Percentiles rank a stretch among this genome's conserved stretches.
Evolutionary conservation across 352 stramenopile species (phyloP).

Genomic region (Globisporangium nodosum): DNA sequence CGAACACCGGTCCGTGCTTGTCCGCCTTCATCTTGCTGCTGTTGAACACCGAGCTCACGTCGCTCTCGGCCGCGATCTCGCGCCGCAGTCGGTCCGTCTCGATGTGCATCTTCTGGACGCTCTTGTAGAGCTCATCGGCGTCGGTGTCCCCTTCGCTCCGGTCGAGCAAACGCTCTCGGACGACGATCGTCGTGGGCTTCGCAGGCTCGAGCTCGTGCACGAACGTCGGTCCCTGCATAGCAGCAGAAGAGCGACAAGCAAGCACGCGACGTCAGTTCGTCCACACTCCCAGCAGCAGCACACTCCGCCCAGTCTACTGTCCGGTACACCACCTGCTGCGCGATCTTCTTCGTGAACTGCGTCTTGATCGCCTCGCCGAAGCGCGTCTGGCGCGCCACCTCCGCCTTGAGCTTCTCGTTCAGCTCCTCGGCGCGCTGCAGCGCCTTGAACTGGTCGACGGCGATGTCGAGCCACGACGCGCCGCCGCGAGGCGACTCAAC

Average conservation of each 20-base stretch:
- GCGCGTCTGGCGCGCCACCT: conserved; percentile 8
- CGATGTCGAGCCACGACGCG: conserved; percentile 9
- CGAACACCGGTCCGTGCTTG: conserved; percentile 7
- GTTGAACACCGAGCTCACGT: conserved; percentile 5
- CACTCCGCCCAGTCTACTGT: no score
- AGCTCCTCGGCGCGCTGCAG: conserved; percentile 5
- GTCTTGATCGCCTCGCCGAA: conserved; percentile 6
- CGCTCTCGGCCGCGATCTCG: conserved; percentile 2
- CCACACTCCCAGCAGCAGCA: background rate
- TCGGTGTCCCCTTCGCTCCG: background rate
- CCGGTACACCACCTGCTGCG: conserved; percentile 5
- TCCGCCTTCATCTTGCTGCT: conserved; percentile 8
- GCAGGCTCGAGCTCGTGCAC: background rate
- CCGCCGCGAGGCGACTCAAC: background rate
- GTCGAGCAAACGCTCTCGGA: background rate
- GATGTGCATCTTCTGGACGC: conserved; percentile 9
- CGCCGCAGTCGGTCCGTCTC: conserved; percentile 6
- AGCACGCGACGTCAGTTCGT: no score
- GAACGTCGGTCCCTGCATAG: conserved; percentile 1
- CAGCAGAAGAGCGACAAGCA: no score
- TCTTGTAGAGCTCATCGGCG: conserved; percentile 2
- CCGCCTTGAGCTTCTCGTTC: conserved; percentile 7
- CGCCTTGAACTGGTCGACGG: conserved; percentile 10
- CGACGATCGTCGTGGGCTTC: background rate
- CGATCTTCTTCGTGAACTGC: conserved; percentile 11